phyloP scores from a whole-genome alignment of 306 rosid species.

The Luffa aegyptiaca region DNA sequence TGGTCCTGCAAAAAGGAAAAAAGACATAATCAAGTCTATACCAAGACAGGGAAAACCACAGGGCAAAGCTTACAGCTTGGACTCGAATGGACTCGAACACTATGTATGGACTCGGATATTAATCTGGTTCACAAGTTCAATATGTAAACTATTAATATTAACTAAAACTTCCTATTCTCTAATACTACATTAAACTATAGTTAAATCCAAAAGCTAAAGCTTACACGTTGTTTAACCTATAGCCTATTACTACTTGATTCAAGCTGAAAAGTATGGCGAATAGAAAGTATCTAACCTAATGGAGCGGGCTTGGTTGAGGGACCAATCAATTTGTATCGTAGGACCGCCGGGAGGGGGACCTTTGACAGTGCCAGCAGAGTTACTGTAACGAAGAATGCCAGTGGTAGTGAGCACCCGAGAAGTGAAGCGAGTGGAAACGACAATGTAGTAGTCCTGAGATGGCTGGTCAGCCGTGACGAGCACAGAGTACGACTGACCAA shows the following conservation, averaged over 20 bases:
- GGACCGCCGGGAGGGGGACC: conserved; percentile 97
- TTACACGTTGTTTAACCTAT: background rate
- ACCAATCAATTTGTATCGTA: conserved; percentile 89
- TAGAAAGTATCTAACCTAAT: conserved; percentile 42
- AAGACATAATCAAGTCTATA: background rate
- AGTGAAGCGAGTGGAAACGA: conserved; percentile 70
- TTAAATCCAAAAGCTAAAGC: background rate
- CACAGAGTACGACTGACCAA: conserved; percentile 87
- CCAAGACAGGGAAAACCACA: background rate
- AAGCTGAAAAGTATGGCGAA: background rate
- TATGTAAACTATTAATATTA: too few relatives aligned
- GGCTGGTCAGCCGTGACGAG: conserved; percentile 86
- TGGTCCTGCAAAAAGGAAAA: conserved; percentile 5
- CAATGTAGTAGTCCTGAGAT: conserved; percentile 68
- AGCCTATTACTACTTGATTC: background rate
- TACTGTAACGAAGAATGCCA: conserved; percentile 63
- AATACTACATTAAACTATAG: background rate
- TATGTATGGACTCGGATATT: too few relatives aligned
- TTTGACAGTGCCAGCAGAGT: conserved; percentile 65
- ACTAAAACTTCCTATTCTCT: background rate
- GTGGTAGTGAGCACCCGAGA: conserved; percentile 49
- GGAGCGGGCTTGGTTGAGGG: conserved; percentile 97
- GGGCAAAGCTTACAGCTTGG: too few relatives aligned
- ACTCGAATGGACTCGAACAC: too few relatives aligned
- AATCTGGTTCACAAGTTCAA: too few relatives aligned